phyloP scores from a whole-genome alignment of 2,329 filamentous ascomycete genomes.

The Zopfia rhizophila region DNA sequence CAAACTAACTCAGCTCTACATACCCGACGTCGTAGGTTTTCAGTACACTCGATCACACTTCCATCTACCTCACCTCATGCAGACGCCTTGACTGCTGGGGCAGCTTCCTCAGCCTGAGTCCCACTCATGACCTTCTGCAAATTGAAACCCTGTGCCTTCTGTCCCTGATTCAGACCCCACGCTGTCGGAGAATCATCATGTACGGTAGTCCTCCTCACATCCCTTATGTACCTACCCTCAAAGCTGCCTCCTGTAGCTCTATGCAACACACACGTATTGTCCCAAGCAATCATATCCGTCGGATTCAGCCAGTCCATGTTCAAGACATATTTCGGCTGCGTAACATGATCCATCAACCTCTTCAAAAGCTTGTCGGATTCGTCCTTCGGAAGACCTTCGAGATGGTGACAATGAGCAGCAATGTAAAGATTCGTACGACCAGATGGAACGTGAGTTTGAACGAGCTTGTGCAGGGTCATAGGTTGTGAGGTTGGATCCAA shows the following conservation, averaged over 20 bases:
- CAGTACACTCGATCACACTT: too few species aligned
- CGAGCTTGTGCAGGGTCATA: constrained; percentile 59
- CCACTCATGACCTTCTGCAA: constrained; percentile 21
- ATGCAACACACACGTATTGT: constrained; percentile 68
- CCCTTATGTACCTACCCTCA: constrained; percentile 60
- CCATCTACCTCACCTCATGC: too few species aligned
- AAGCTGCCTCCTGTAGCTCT: constrained; percentile 61
- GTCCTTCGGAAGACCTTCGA: constrained; percentile 53
- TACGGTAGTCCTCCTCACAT: constrained; percentile 68
- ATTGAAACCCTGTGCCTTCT: constrained; percentile 28
- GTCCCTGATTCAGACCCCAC: constrained; percentile 55
- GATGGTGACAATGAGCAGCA: constrained; percentile 64
- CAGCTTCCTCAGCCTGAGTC: background rate
- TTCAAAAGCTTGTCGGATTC: constrained; percentile 51
- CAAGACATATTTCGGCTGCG: constrained; percentile 59
- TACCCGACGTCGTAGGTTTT: too few species aligned
- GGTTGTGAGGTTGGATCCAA: constrained; percentile 54
- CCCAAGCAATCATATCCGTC: constrained; percentile 68
- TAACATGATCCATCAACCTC: constrained; percentile 60
- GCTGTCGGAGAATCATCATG: constrained; percentile 58
- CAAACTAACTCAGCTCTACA: too few species aligned
- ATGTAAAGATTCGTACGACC: constrained; percentile 66
- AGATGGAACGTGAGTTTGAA: constrained; percentile 63
- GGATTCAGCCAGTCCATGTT: constrained; percentile 60
- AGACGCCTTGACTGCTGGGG: constrained; percentile 1